Base-by-base conservation (phyloP, 2,329 filamentous ascomycete genomes). In the Hirsutella thompsonii region DNA sequence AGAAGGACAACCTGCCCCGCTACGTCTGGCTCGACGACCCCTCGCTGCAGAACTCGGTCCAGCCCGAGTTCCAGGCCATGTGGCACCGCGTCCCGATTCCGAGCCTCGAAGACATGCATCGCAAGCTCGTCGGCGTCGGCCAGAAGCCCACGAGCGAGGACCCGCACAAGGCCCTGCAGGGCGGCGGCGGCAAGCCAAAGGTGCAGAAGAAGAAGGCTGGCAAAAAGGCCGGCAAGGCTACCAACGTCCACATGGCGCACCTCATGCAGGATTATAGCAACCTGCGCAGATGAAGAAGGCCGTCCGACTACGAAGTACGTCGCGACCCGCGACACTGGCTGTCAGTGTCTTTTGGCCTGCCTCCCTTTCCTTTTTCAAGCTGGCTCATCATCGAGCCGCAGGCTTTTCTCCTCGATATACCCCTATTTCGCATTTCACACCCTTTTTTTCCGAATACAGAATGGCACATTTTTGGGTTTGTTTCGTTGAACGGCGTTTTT, bases 11-110 rank as follows among this genome's bases (percentile, higher is more conserved):
- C 55, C 76, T 84, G 51, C 81, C 90, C 2, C 79, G 81, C 52
- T 85, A 83, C 66, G 80, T 98, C 40, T 96, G 89, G 87, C 73
- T 81, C 40, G 86, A 98, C 59, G 86, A 94, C 52, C 76, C 87
- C 13, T 81, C 78, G 11, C 72, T 94, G 40, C 75, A 79, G 52
- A 74, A 88, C 55, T 59, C 67, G 29, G 80, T 96, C 50, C 88
- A 95, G 55, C 65, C 74, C 8, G 87, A 94, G 58, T 95, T 96
- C 59, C 74, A 81, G 58, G 67, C 69, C 44, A 83, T 90, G 64
- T 98, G 89, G 88, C 73, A 81, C 47, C 82, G 82, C 55, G 81
- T 86, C 40, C 76, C 79, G 52, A 67, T 96, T 20, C 92, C 92
- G 0, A 69, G 78, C 40, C 63, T 80, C 37, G 82, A 84, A 44